Percentiles rank a stretch among this genome's conserved stretches.
Evolutionary conservation across 345 rosid species (phyloP).

Genomic region (Syzygium jambos): DNA sequence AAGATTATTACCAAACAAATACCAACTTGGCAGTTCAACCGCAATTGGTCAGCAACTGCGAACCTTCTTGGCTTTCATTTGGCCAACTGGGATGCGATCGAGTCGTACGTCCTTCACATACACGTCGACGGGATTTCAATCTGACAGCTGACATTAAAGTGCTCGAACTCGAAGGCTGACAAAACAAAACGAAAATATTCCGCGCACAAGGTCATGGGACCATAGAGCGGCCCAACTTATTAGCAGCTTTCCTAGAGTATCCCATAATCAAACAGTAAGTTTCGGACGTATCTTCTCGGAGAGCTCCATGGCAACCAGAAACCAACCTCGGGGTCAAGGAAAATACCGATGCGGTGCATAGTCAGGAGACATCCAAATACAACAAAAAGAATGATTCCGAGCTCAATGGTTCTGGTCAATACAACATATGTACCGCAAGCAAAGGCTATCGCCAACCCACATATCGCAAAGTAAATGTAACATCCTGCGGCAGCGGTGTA

Average conservation of each 20-base stretch:
- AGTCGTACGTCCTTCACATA: no score
- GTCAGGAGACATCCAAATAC: accelerated
- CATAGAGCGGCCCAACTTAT: neutral
- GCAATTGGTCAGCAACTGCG: no score
- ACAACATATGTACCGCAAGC: neutral
- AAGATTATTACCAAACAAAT: no score
- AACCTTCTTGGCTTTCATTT: no score
- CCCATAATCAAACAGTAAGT: neutral
- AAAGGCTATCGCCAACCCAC: neutral
- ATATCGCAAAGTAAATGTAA: accelerated
- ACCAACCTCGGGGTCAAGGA: neutral
- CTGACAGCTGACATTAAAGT: neutral
- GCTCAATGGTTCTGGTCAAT: neutral
- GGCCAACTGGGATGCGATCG: no score
- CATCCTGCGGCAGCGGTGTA: accelerated
- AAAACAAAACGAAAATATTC: accelerated
- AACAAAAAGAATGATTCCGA: neutral
- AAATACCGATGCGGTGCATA: accelerated
- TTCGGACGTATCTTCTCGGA: no score
- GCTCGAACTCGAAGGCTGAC: neutral
- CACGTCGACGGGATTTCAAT: neutral
- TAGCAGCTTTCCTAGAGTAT: neutral
- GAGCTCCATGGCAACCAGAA: no score
- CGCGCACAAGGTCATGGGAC: neutral
- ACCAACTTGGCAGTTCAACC: no score